These are phyloP conservation scores for Lipomyces kockii DNA, from an alignment of 805 yeast species.

Conservation along the genomic window DNA sequence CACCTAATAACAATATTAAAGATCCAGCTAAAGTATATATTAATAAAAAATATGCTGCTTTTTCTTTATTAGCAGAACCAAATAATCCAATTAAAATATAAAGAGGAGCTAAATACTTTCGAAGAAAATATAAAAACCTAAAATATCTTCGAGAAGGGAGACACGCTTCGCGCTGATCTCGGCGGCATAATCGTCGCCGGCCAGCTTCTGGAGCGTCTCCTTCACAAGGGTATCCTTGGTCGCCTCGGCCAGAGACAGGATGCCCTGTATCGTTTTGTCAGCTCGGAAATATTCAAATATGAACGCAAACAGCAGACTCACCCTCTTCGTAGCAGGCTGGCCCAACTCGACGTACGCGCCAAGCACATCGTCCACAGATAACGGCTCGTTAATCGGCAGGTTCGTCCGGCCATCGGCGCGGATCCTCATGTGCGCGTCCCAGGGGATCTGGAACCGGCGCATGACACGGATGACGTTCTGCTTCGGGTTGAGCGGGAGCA, in stretches of 20 bases:
- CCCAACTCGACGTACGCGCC: slow-evolving; percentile 8
- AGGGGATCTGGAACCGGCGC: slow-evolving; percentile 10
- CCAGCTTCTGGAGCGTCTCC: slow-evolving; percentile 3
- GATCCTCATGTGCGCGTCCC: slow-evolving; percentile 8
- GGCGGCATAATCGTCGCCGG: slow-evolving; percentile 3
- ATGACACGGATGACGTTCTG: slow-evolving; percentile 8
- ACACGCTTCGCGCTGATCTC: slow-evolving; percentile 8
- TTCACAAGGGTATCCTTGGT: slow-evolving; percentile 4
- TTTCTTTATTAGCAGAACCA: slow-evolving; percentile 1
- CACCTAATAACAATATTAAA: slow-evolving; percentile 2
- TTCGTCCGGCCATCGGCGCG: slow-evolving; percentile 7
- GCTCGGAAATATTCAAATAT: not conserved
- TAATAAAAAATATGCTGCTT: slow-evolving; percentile 4
- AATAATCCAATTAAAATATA: too few species aligned
- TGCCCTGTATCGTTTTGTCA: not conserved
- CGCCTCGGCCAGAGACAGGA: slow-evolving; percentile 9
- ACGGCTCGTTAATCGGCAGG: slow-evolving; percentile 6
- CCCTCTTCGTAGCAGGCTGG: slow-evolving; percentile 8
- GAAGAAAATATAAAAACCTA: too few species aligned
- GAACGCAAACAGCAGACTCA: slow-evolving; percentile 1
- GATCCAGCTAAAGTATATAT: slow-evolving; percentile 5
- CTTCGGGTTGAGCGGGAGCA: slow-evolving; percentile 9
- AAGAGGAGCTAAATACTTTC: too few species aligned
- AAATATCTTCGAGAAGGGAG: slow-evolving; percentile 9
- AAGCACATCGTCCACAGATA: slow-evolving; percentile 6